Percentiles rank a stretch among this genome's conserved stretches.
Conservation (phyloP, 192 early-diverging fungal species). For the Backusella tuberculispora region DNA sequence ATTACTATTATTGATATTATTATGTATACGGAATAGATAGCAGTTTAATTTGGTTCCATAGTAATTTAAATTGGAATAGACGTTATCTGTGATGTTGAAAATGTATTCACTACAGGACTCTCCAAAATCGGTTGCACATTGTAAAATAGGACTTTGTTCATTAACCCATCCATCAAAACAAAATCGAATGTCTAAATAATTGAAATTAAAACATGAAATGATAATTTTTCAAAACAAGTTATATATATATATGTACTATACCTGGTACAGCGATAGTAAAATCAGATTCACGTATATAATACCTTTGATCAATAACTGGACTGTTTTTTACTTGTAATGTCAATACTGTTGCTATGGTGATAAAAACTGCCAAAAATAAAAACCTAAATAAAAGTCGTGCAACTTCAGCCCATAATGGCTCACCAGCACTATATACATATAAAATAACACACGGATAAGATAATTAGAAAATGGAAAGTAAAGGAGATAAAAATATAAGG, state of each 20-base stretch:
- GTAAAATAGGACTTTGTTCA: conserved; percentile 14
- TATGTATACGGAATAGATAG: conserved; percentile 4
- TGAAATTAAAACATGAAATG: background rate
- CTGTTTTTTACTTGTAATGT: conserved; percentile 23
- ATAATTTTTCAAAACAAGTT: no score
- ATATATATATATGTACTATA: background rate
- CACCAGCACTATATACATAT: conserved; percentile 9
- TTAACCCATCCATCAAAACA: conserved; percentile 30
- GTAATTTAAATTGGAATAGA: conserved; percentile 14
- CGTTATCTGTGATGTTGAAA: conserved; percentile 25
- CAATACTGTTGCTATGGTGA: conserved; percentile 5
- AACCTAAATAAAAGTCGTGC: conserved; percentile 26
- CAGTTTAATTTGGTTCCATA: conserved; percentile 18
- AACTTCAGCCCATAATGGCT: conserved; percentile 31
- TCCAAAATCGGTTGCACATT: conserved; percentile 31
- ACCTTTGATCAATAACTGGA: conserved; percentile 29
- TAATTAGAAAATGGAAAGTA: no score
- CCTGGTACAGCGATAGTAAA: background rate
- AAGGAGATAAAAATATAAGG: no score
- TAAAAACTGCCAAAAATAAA: conserved; percentile 18
- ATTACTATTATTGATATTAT: background rate
- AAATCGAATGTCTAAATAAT: conserved; percentile 22
- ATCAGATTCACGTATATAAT: background rate
- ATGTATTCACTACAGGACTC: conserved; percentile 22
- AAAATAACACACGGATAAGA: background rate